Conservation (phyloP, 768 basidiomycete species). For the Phylloporus sp. region DNA sequence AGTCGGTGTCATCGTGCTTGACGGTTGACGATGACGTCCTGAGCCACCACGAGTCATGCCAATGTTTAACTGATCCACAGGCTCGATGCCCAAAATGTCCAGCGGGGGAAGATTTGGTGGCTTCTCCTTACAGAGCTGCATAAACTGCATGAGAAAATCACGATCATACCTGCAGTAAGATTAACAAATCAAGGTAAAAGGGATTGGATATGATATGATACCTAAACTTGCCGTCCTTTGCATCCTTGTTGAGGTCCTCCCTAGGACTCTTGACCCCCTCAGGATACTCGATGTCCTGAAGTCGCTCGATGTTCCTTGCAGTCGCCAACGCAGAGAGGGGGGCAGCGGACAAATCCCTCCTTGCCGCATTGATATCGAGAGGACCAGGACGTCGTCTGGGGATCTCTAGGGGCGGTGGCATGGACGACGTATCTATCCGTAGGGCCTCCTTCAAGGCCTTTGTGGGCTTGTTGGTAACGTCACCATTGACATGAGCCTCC, state of each 20-base stretch:
- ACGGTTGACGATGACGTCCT: slow-evolving; percentile 51
- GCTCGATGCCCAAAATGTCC: slow-evolving; percentile 88
- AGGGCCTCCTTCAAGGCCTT: slow-evolving; percentile 47
- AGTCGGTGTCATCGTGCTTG: slow-evolving; percentile 40
- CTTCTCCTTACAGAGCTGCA: slow-evolving; percentile 91
- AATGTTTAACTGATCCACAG: slow-evolving; percentile 52
- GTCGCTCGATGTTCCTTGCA: slow-evolving; percentile 82
- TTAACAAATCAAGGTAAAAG: slow-evolving; percentile 5
- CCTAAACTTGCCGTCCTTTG: slow-evolving; percentile 88
- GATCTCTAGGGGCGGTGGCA: slow-evolving; percentile 39
- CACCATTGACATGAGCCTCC: slow-evolving; percentile 30
- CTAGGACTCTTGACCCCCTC: slow-evolving; percentile 78
- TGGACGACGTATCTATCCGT: slow-evolving; percentile 60
- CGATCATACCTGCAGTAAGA: slow-evolving; percentile 77
- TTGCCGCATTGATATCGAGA: slow-evolving; percentile 62
- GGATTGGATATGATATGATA: slow-evolving; percentile 25
- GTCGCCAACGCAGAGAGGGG: slow-evolving; percentile 65
- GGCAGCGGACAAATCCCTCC: slow-evolving; percentile 32
- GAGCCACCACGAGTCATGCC: slow-evolving; percentile 60
- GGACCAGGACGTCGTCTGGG: slow-evolving; percentile 59
- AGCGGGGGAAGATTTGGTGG: slow-evolving; percentile 87
- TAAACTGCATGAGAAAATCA: slow-evolving; percentile 96
- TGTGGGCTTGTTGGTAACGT: slow-evolving; percentile 38
- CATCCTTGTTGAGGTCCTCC: slow-evolving; percentile 78
- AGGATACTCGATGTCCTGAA: slow-evolving; percentile 75